phyloP scores from a whole-genome alignment of 331 rosid species.

The Saraca asoca region DNA sequence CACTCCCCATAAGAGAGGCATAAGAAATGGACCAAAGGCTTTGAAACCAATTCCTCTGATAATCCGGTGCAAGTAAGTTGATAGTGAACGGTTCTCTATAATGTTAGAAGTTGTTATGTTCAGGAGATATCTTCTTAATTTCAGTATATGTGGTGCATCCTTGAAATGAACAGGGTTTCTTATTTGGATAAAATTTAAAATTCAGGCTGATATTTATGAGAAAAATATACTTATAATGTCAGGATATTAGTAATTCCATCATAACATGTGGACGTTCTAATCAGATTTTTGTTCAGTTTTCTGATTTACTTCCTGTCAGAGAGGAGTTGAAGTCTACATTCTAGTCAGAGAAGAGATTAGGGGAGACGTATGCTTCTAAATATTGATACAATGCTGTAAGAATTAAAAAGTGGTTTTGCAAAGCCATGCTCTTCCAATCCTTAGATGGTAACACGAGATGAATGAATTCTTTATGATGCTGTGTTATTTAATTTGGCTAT shows the following conservation, averaged over 20 bases:
- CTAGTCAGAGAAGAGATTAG: neutral
- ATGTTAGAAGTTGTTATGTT: slow-evolving; percentile 2
- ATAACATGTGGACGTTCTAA: neutral
- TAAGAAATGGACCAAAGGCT: slow-evolving; percentile 92
- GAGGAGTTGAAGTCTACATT: neutral
- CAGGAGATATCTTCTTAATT: slow-evolving; percentile 15
- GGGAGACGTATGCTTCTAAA: neutral
- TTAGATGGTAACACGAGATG: neutral
- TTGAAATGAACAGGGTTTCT: slow-evolving; percentile 1
- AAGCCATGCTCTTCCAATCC: neutral
- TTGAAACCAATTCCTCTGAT: slow-evolving; percentile 81
- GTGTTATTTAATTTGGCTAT: neutral
- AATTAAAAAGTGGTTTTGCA: too few relatives aligned
- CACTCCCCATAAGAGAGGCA: slow-evolving; percentile 78
- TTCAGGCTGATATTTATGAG: neutral
- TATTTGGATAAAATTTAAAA: neutral
- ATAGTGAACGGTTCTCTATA: neutral
- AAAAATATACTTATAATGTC: neutral
- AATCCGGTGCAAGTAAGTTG: slow-evolving; percentile 68
- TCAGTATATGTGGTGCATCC: neutral
- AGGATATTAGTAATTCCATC: neutral
- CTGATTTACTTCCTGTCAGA: neutral
- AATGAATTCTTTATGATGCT: neutral
- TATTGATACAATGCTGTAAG: too few relatives aligned
- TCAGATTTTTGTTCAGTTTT: neutral